Evolutionary conservation across 192 early-diverging fungal genomes (phyloP).

Genomic region (Coemansia asiatica): DNA sequence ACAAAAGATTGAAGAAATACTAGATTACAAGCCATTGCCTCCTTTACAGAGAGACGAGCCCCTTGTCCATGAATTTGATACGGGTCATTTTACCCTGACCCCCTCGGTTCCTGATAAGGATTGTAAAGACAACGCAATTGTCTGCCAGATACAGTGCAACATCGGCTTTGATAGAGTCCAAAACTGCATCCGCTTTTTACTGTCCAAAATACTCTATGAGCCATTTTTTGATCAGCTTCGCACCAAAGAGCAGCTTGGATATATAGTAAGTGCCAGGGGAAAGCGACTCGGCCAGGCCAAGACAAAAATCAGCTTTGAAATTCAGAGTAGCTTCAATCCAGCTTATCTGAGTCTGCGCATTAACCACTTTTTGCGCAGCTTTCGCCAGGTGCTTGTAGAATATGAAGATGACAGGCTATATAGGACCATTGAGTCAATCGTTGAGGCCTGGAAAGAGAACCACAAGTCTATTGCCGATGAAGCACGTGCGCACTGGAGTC

Average conservation of each 20-base stretch:
- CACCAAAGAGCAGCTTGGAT: conserved; percentile 83
- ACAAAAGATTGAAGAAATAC: conserved; percentile 50
- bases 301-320: conserved; percentile 60
- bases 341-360: conserved; percentile 74
- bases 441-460: conserved; percentile 61
- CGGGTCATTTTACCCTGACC: conserved; percentile 20
- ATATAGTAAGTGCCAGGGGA: conserved; percentile 53
- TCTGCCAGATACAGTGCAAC: conserved; percentile 75
- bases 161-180: conserved; percentile 58
- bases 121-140: conserved; percentile 78
- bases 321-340: conserved; percentile 82
- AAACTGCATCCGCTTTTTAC: conserved; percentile 59
- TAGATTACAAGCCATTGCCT: conserved; percentile 59
- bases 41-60: not conserved
- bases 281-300: not conserved
- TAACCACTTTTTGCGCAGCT: conserved; percentile 68
- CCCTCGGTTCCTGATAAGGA: conserved; percentile 57
- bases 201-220: conserved; percentile 72
- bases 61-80: conserved; percentile 13
- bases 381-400: conserved; percentile 34
- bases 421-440: conserved; percentile 61
- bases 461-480: conserved; percentile 71
- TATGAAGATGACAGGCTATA: conserved; percentile 62
- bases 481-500: conserved; percentile 60
- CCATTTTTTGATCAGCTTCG: conserved; percentile 86